Conservation (phyloP, 2,329 filamentous ascomycete genomes). For the Didymella pinodella region DNA sequence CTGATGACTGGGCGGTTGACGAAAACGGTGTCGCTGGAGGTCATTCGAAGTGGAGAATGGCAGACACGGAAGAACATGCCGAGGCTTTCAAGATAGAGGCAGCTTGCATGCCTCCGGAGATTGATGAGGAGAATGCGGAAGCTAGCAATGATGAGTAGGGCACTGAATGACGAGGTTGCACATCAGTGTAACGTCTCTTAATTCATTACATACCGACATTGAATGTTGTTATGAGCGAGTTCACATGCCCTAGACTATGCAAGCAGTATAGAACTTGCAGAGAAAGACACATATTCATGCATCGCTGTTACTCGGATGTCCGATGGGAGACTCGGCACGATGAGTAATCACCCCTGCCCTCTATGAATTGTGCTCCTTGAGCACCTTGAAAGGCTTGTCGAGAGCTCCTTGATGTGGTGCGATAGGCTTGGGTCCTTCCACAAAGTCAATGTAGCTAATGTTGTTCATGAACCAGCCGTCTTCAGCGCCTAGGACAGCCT, state of each 20-base stretch:
- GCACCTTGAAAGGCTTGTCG: slow-evolving; percentile 29
- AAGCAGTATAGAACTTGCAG: neutral
- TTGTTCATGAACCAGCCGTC: slow-evolving; percentile 32
- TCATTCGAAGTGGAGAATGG: slow-evolving; percentile 5
- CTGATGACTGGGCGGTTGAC: slow-evolving; percentile 2
- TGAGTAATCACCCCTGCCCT: no score
- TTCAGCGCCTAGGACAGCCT: slow-evolving; percentile 35
- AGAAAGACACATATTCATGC: neutral
- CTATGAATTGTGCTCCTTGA: neutral
- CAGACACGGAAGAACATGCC: slow-evolving; percentile 7
- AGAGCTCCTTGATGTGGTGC: slow-evolving; percentile 37
- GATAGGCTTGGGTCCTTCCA: slow-evolving; percentile 34
- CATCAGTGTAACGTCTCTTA: no score
- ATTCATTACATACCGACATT: no score
- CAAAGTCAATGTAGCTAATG: slow-evolving; percentile 35
- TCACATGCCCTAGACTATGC: no score
- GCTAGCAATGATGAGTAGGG: no score
- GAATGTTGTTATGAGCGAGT: no score
- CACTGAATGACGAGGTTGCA: no score
- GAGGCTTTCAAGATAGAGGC: slow-evolving; percentile 1
- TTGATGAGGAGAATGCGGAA: no score
- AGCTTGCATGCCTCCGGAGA: neutral
- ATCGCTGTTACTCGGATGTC: neutral
- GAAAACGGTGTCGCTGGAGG: slow-evolving; percentile 7
- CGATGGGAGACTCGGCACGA: no score